These are phyloP conservation scores for Clonostachys sp. DNA, from an alignment of 2,329 filamentous ascomycete genomes.

Conservation along the genomic window DNA sequence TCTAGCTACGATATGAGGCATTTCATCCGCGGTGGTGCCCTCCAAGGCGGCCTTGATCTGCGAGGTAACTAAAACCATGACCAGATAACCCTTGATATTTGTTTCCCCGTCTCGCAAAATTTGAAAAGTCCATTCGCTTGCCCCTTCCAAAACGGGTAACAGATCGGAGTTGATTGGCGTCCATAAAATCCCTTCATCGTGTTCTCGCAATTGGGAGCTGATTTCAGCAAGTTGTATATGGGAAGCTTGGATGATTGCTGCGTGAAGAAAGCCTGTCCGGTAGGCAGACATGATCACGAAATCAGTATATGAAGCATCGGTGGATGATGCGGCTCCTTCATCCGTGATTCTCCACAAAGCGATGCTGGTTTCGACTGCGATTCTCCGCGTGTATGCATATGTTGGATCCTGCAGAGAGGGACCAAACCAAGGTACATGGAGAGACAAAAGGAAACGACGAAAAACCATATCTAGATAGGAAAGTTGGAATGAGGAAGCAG, in stretches of 20 bases:
- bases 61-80: constrained; percentile 27
- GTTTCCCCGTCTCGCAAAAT: constrained; percentile 45
- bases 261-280: constrained; percentile 30
- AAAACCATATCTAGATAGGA: constrained; percentile 39
- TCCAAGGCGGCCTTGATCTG: constrained; percentile 33
- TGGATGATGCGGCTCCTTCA: too few relatives aligned
- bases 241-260: constrained; percentile 21
- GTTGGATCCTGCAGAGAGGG: constrained; percentile 30
- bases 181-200: constrained; percentile 26
- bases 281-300: constrained; percentile 18
- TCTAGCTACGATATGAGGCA: constrained; percentile 6
- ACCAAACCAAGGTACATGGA: constrained; percentile 49
- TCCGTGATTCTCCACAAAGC: constrained; percentile 33
- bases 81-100: constrained; percentile 48
- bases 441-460: constrained; percentile 46
- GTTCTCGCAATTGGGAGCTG: constrained; percentile 28
- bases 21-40: constrained; percentile 24
- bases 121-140: constrained; percentile 28
- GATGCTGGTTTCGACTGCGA: constrained; percentile 39
- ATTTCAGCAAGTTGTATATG: constrained; percentile 35
- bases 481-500: constrained; percentile 34
- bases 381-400: constrained; percentile 46
- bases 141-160: constrained; percentile 32
- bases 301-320: too few relatives aligned
- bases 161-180: constrained; percentile 31